phyloP scores from a whole-genome alignment of 2,329 filamentous ascomycete species.

The Trichoderma sp. region DNA sequence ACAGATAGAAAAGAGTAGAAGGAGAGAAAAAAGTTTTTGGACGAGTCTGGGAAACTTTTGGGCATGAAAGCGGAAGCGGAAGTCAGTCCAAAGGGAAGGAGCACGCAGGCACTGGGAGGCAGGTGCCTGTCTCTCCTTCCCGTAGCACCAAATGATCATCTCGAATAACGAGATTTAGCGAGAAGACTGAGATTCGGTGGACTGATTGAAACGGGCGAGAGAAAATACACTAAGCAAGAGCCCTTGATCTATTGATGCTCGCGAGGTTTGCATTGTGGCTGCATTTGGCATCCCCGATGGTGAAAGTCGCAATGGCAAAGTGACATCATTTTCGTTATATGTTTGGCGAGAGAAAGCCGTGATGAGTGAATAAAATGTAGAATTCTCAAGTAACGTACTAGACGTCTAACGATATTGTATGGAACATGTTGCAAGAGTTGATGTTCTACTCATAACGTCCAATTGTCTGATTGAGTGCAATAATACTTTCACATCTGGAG shows the following conservation, averaged over 20 bases:
- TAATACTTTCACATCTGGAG: neutral
- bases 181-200: neutral
- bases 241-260: neutral
- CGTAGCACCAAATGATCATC: neutral
- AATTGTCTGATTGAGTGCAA: neutral
- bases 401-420: neutral
- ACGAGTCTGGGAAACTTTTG: neutral
- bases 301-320: neutral
- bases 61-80: neutral
- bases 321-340: neutral
- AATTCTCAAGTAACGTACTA: neutral
- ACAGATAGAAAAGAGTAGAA: neutral
- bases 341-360: neutral
- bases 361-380: neutral
- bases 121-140: neutral
- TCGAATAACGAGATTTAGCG: neutral
- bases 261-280: neutral
- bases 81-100: neutral
- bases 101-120: neutral
- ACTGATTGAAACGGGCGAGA: neutral
- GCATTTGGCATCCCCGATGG: neutral
- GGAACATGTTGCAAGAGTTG: neutral
- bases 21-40: neutral
- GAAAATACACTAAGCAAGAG: no score
- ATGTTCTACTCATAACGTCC: neutral